phyloP scores from a whole-genome alignment of 805 yeast species.

The Hemisphaericaspora nanyangensis region DNA sequence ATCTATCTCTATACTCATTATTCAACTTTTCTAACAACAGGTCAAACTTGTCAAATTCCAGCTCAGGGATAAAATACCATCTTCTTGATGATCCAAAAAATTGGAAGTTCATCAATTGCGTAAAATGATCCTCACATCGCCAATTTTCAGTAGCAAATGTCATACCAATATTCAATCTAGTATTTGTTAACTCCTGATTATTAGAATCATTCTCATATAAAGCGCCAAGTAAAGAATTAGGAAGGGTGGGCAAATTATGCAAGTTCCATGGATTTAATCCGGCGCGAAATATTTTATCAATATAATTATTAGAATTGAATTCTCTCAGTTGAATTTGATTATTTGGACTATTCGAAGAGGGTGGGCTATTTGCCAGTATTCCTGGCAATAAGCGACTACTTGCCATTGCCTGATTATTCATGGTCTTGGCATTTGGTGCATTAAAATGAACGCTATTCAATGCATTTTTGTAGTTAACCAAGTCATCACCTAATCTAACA shows the following conservation, averaged over 20 bases:
- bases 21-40: conserved; percentile 23
- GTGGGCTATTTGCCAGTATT: not conserved
- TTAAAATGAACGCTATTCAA: conserved; percentile 17
- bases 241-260: conserved; percentile 48
- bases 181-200: conserved; percentile 39
- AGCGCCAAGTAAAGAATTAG: conserved; percentile 45
- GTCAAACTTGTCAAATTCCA: conserved; percentile 52
- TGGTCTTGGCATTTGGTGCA: not conserved
- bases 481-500: conserved; percentile 24
- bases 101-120: conserved; percentile 50
- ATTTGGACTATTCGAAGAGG: not conserved
- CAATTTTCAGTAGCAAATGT: conserved; percentile 53
- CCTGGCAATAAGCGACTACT: not conserved
- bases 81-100: conserved; percentile 52
- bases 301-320: conserved; percentile 18
- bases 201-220: conserved; percentile 39
- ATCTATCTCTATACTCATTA: conserved; percentile 7
- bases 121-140: conserved; percentile 58
- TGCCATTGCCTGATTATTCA: not conserved
- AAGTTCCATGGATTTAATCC: conserved; percentile 53
- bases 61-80: conserved; percentile 64
- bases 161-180: conserved; percentile 51
- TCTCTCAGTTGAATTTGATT: conserved; percentile 8
- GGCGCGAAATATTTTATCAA: conserved; percentile 15
- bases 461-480: conserved; percentile 21